Evolutionary conservation across 1,139 yeast species (phyloP).

Genomic region (Scheffersomyces insectosa): DNA sequence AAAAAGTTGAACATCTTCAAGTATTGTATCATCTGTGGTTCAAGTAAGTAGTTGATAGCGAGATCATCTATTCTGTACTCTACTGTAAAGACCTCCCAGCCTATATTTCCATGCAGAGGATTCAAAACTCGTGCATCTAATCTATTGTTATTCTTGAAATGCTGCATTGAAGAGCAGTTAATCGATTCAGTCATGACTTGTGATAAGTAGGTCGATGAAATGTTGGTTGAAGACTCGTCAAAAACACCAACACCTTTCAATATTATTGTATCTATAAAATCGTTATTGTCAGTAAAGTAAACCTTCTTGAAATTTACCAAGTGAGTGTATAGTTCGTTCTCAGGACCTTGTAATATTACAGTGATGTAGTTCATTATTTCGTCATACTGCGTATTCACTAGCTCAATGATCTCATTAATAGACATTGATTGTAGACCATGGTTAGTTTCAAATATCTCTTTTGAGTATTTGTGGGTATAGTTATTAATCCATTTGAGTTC

Average conservation of each 20-base stretch:
- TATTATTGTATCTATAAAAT: conserved; percentile 69
- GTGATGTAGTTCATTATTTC: conserved; percentile 61
- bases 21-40: conserved; percentile 54
- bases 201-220: conserved; percentile 69
- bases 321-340: conserved; percentile 56
- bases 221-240: conserved; percentile 58
- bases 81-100: conserved; percentile 92
- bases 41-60: conserved; percentile 44
- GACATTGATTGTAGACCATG: conserved; percentile 36
- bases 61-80: conserved; percentile 68
- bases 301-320: conserved; percentile 63
- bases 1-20: conserved; percentile 80
- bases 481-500: conserved; percentile 60
- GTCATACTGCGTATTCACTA: conserved; percentile 53
- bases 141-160: conserved; percentile 37
- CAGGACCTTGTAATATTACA: conserved; percentile 41
- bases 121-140: conserved; percentile 83
- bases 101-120: conserved; percentile 60
- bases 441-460: conserved; percentile 25
- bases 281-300: conserved; percentile 72
- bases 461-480: conserved; percentile 39
- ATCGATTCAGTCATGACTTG: conserved; percentile 68
- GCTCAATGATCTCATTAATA: conserved; percentile 22
- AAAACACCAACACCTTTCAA: conserved; percentile 56
- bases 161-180: conserved; percentile 58